Percentiles rank a stretch among this genome's conserved stretches.
Conservation (phyloP, 2,329 filamentous ascomycete genomes). For the Sporothrix humicola region DNA sequence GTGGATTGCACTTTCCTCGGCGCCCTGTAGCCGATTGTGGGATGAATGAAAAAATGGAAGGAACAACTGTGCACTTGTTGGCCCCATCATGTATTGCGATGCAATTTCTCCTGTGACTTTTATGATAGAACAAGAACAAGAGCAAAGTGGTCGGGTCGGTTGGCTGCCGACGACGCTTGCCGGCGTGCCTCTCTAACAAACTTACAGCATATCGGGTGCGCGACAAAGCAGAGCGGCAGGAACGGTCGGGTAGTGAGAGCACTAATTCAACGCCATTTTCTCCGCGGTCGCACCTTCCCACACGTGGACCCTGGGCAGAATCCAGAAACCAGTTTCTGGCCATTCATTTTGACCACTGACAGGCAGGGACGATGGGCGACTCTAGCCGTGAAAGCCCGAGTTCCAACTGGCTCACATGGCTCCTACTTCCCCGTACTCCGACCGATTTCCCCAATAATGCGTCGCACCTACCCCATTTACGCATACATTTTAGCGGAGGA, state of each 20-base stretch:
- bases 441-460: constrained; percentile 29
- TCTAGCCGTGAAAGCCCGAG: constrained; percentile 8
- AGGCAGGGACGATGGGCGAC: background rate
- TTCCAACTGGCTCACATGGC: background rate
- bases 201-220: background rate
- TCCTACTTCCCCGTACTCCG: constrained; percentile 27
- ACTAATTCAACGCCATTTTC: background rate
- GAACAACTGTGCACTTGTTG: background rate
- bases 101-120: background rate
- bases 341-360: background rate
- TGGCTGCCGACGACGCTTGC: constrained; percentile 17
- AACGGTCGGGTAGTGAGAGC: background rate
- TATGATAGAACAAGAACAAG: background rate
- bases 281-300: background rate
- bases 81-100: no score
- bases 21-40: background rate
- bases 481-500: constrained; percentile 8
- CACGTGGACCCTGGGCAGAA: background rate
- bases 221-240: constrained; percentile 13
- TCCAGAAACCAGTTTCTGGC: background rate
- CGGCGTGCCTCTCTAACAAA: background rate
- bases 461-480: background rate
- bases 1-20: background rate
- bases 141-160: constrained; percentile 18
- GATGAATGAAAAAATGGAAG: background rate